phyloP scores from a whole-genome alignment of 2,329 filamentous ascomycete species.

The Lecanosticta acicola region DNA sequence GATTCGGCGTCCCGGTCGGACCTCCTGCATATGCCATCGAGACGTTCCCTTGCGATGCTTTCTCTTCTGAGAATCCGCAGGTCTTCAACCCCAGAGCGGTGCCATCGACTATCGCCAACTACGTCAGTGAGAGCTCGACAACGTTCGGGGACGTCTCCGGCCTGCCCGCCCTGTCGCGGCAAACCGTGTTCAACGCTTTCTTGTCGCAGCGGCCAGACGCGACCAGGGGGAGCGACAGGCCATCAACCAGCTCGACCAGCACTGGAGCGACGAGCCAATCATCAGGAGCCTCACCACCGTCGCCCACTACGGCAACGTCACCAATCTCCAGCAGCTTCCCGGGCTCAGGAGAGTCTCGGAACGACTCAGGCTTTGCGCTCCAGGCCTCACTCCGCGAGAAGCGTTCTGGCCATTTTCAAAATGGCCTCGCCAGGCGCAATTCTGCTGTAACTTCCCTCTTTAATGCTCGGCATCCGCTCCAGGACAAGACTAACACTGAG shows the following conservation, averaged over 20 bases:
- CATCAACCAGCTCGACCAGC: slow-evolving; percentile 61
- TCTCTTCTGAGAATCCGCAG: slow-evolving; percentile 76
- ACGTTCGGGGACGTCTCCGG: slow-evolving; percentile 64
- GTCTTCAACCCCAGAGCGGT: slow-evolving; percentile 69
- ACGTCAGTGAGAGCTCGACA: slow-evolving; percentile 82
- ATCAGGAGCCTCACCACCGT: slow-evolving; percentile 48
- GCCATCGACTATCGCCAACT: slow-evolving; percentile 71
- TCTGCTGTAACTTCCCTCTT: slow-evolving; percentile 57
- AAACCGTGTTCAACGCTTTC: slow-evolving; percentile 87
- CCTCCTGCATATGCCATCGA: slow-evolving; percentile 91
- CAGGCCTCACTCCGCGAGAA: slow-evolving; percentile 86
- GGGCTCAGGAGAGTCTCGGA: slow-evolving; percentile 74
- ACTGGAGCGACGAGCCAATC: slow-evolving; percentile 35
- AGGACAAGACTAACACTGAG: slow-evolving; percentile 29
- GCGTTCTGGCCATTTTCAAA: slow-evolving; percentile 78
- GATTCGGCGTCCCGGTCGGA: slow-evolving; percentile 79
- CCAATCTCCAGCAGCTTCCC: slow-evolving; percentile 75
- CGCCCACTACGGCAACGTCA: slow-evolving; percentile 66
- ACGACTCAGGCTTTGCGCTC: slow-evolving; percentile 84
- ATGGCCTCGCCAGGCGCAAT: slow-evolving; percentile 64
- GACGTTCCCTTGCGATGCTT: slow-evolving; percentile 83
- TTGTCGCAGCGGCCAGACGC: slow-evolving; percentile 65
- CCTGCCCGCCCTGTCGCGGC: slow-evolving; percentile 46
- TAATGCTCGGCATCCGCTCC: slow-evolving; percentile 23
- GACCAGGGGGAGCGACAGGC: slow-evolving; percentile 61